These are phyloP conservation scores for Emergomyces africanus DNA, from an alignment of 2,329 filamentous ascomycete genomes.

Conservation along the genomic window DNA sequence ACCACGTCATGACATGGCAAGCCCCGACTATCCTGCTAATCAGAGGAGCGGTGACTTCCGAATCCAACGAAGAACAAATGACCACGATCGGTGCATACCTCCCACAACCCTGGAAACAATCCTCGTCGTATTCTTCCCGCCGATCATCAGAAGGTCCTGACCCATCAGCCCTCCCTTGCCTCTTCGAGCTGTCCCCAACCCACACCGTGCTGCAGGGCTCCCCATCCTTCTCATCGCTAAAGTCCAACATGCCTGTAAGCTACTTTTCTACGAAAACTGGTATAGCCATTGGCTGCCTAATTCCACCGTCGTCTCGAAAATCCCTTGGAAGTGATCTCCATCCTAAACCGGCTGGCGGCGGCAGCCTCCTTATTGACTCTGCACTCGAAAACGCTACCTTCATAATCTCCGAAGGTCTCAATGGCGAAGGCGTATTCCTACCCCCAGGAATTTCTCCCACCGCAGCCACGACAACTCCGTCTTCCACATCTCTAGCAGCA, in stretches of 20 bases:
- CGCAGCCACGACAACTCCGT: background rate
- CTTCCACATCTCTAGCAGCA: constrained; percentile 31
- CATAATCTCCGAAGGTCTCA: constrained; percentile 20
- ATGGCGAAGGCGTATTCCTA: constrained; percentile 30
- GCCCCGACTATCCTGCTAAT: constrained; percentile 44
- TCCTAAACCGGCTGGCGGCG: constrained; percentile 26
- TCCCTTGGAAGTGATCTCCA: constrained; percentile 15
- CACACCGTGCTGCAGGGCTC: constrained; percentile 33
- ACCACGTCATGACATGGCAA: constrained; percentile 46
- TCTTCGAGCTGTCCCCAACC: constrained; percentile 32
- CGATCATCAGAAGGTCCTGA: constrained; percentile 11
- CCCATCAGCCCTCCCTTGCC: constrained; percentile 22
- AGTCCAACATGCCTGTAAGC: constrained; percentile 31
- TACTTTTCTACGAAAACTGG: constrained; percentile 42
- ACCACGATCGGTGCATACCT: constrained; percentile 30
- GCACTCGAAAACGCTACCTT: constrained; percentile 32
- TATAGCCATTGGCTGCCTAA: constrained; percentile 40
- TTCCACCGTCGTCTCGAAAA: constrained; percentile 30
- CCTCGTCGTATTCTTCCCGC: constrained; percentile 15
- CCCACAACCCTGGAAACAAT: constrained; percentile 27
- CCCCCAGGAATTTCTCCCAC: constrained; percentile 16
- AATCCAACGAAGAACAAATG: constrained; percentile 26
- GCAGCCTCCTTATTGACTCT: constrained; percentile 28
- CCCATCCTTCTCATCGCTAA: constrained; percentile 21
- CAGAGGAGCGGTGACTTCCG: constrained; percentile 30